Conservation (phyloP, 768 basidiomycete species). For the Mycena capillaripes region DNA sequence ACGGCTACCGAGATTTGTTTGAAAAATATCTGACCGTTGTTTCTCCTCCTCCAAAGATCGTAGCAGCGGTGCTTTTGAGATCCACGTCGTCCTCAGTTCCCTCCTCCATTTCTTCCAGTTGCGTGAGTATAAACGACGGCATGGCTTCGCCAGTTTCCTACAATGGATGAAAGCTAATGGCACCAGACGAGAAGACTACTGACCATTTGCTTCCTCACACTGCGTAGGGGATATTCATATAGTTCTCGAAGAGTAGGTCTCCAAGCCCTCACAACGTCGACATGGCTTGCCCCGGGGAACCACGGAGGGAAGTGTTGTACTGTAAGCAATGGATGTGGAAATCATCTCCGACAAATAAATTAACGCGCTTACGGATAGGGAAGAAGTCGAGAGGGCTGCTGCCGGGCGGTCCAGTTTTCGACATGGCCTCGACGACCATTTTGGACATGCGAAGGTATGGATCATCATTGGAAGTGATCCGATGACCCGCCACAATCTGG, state of each 20-base stretch:
- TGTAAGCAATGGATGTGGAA: constrained; percentile 21
- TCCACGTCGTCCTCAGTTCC: not conserved
- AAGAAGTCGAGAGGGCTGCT: constrained; percentile 42
- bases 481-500: constrained; percentile 50
- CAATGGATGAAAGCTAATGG: too few species aligned
- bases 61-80: constrained; percentile 7
- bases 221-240: constrained; percentile 2
- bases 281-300: constrained; percentile 49
- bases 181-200: constrained; percentile 21
- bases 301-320: constrained; percentile 50
- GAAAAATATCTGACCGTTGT: constrained; percentile 50
- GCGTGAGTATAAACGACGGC: constrained; percentile 9
- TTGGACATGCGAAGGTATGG: constrained; percentile 48
- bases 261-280: constrained; percentile 11
- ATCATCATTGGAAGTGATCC: constrained; percentile 49
- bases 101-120: not conserved
- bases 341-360: not conserved
- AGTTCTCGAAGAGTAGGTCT: not conserved
- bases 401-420: constrained; percentile 27
- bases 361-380: constrained; percentile 41
- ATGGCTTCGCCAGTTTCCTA: not conserved
- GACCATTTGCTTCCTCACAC: constrained; percentile 32
- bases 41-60: constrained; percentile 35
- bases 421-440: constrained; percentile 41
- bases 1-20: too few species aligned